Percentiles rank a stretch among this genome's conserved stretches.
phyloP scores from a whole-genome alignment of 495 filamentous ascomycete species.

The Hyaloscypha bicolor region DNA sequence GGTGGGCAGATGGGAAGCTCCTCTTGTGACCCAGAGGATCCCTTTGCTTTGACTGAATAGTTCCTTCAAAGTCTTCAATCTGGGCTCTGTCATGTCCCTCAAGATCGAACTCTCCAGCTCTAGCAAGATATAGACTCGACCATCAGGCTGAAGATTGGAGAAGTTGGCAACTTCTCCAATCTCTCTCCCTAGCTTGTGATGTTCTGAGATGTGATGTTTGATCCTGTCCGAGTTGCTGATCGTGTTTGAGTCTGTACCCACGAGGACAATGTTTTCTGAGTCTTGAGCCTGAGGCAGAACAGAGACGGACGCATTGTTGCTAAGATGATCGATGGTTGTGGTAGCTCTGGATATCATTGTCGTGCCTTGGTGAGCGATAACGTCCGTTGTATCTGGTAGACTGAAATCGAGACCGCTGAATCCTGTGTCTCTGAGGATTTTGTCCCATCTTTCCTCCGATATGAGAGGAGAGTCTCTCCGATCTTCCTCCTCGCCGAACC shows the following conservation, averaged over 20 bases:
- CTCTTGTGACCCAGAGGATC: constrained; percentile 29
- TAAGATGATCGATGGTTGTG: background rate
- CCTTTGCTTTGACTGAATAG: constrained; percentile 33
- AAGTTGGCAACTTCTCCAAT: constrained; percentile 8
- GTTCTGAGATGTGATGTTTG: background rate
- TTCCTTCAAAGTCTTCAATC: constrained; percentile 4
- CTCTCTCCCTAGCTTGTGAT: constrained; percentile 4
- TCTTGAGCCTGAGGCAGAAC: background rate
- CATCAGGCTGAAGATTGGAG: constrained; percentile 3
- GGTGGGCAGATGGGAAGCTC: constrained; percentile 19
- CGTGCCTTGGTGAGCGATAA: constrained; percentile 7
- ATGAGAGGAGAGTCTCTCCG: constrained; percentile 10
- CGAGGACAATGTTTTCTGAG: background rate
- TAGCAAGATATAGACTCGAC: constrained; percentile 6
- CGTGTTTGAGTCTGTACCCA: background rate
- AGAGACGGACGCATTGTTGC: background rate
- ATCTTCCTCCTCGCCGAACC: constrained; percentile 6
- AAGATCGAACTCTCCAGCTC: constrained; percentile 12
- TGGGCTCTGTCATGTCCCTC: constrained; percentile 12
- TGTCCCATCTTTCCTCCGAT: constrained; percentile 11
- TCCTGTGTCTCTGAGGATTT: background rate
- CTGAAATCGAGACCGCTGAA: constrained; percentile 7
- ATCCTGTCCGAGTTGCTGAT: background rate
- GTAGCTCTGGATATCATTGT: constrained; percentile 15
- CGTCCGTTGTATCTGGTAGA: constrained; percentile 7